phyloP scores from a whole-genome alignment of 768 basidiomycete genomes.

The Tricholoma flavovirens region DNA sequence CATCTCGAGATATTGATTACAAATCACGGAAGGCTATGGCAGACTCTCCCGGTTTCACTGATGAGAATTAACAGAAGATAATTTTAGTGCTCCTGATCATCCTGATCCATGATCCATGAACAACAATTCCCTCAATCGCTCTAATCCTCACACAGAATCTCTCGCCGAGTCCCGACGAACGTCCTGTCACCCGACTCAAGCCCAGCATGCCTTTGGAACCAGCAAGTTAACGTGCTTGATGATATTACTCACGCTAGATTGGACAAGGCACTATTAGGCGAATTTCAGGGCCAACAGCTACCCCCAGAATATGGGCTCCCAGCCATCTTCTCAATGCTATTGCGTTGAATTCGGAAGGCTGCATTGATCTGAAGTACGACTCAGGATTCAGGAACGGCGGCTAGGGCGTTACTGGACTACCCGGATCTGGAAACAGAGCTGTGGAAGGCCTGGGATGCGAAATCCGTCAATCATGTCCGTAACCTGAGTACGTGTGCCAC shows the following conservation, averaged over 20 bases:
- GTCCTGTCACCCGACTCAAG: no score
- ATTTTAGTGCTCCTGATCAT: no score
- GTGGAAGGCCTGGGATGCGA: neutral
- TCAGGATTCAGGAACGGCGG: neutral
- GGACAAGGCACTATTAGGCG: neutral
- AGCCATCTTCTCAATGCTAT: neutral
- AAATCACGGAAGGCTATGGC: no score
- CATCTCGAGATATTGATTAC: no score
- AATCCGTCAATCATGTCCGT: neutral
- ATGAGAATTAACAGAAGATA: no score
- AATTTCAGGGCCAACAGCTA: neutral
- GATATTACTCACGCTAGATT: conserved; percentile 7
- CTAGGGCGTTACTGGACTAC: neutral
- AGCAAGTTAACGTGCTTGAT: conserved; percentile 21
- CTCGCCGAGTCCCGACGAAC: no score
- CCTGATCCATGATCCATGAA: no score
- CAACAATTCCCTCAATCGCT: no score
- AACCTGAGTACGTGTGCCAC: neutral
- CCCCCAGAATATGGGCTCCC: neutral
- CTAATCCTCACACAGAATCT: no score
- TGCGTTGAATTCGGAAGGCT: neutral
- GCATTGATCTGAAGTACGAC: neutral
- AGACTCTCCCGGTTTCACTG: no score
- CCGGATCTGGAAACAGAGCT: neutral
- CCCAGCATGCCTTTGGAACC: neutral